Evolutionary conservation across 768 basidiomycete genomes (phyloP), one percentile per base, ranked within the genome.

Genomic region (Cytidiella melzeri): DNA sequence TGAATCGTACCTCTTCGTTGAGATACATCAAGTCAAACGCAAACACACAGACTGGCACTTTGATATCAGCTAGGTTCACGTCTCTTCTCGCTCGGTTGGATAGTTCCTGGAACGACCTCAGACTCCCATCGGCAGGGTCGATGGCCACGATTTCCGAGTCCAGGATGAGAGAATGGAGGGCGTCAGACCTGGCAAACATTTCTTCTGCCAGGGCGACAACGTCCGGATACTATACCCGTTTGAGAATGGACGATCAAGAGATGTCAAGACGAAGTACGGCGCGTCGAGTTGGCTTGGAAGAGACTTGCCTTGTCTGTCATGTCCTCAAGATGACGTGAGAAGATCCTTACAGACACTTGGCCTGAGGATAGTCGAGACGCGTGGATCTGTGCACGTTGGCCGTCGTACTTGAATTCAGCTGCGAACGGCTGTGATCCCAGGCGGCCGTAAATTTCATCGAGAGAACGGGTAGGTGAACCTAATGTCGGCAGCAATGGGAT

Each of bases 341-440:
- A 95, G 43, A 94, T 72, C 45, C 80, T 77, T 37, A 90, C 75
- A 9, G 55, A 58, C 25, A 60, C 46, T 10, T 61, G 56, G 26
- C 61, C 69, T 26, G 64, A 58, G 3, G 63, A 57, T 12, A 60
- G 60, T 53, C 54, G 63, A 38, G 46, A 59, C 11, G 73, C 84
- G 61, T 89, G 87, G n/a, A 88, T 82, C 64, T 90, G 89, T 18
- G 84, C 89, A 43, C 86, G 76, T 59, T 90, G 87, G 18, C 86
- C 93, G 57, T 96, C 93, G 58, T 93, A 88, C 66, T 95, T 96
- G 62, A 87, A 88, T 68, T 96, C 93, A 26, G 90, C 87, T 13
- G 79, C 74, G 66, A 93, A 96, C 9, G 83, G 76, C 26, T 80
- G 68, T 26, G 74, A 70, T 19, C 75, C 76, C 18, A 92, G 68